A percentile compares a stretch with the other conserved stretches of the same genome.
Evolutionary conservation across 1,284 basidiomycete species (phyloP).

Genomic region (Gastroboletus turbinatus): DNA sequence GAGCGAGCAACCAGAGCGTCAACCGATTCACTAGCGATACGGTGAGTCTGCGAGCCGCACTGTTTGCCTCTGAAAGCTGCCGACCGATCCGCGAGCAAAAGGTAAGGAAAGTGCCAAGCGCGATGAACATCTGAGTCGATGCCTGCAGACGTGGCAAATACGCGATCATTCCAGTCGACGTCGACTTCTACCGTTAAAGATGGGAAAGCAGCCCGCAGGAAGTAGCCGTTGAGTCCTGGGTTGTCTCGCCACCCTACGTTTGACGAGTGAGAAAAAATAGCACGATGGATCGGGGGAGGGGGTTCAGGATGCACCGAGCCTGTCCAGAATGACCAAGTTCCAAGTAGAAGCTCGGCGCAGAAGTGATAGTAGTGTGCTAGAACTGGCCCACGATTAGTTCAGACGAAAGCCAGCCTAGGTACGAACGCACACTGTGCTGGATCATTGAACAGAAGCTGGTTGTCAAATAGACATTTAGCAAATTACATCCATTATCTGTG

Average conservation of each 20-base stretch:
- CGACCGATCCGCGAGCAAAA: conserved; percentile 70
- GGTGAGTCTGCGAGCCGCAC: conserved; percentile 62
- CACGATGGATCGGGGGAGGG: conserved; percentile 59
- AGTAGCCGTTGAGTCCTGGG: conserved; percentile 72
- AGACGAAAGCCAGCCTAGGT: background rate
- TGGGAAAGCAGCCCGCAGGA: conserved; percentile 76
- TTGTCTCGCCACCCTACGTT: conserved; percentile 68
- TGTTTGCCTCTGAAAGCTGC: conserved; percentile 67
- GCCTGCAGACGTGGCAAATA: conserved; percentile 37
- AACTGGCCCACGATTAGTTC: conserved; percentile 39
- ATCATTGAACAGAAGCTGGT: conserved; percentile 62
- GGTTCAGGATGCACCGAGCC: conserved; percentile 41
- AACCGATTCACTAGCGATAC: conserved; percentile 66
- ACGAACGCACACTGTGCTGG: conserved; percentile 51
- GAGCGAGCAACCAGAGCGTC: conserved; percentile 32
- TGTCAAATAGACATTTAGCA: conserved; percentile 3
- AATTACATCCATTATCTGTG: background rate
- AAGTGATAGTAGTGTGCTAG: conserved; percentile 83
- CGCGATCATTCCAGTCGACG: conserved; percentile 69
- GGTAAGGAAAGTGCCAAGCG: conserved; percentile 57
- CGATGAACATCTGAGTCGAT: conserved; percentile 19
- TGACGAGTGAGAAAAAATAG: conserved; percentile 64
- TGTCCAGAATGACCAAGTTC: conserved; percentile 70
- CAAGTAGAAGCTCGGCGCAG: conserved; percentile 74
- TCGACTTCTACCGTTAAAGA: conserved; percentile 66